phyloP scores from a whole-genome alignment of 768 basidiomycete species.

The Leccinum incarnatum region DNA sequence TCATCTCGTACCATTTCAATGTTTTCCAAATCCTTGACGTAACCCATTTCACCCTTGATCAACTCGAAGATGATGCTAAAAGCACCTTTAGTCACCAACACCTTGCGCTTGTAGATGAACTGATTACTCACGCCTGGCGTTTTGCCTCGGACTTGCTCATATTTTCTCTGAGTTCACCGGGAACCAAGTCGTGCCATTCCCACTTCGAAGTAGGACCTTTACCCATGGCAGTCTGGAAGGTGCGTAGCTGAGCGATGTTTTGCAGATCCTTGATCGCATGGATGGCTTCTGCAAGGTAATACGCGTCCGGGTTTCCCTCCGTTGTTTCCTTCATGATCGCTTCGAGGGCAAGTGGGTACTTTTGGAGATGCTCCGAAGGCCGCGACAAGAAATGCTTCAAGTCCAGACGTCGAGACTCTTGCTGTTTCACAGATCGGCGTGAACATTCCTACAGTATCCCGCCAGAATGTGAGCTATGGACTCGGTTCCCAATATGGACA shows the following conservation, averaged over 20 bases:
- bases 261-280: constrained; percentile 82
- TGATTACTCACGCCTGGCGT: constrained; percentile 70
- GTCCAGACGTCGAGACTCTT: constrained; percentile 57
- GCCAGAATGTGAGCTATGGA: constrained; percentile 2
- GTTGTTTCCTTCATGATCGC: constrained; percentile 84
- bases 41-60: constrained; percentile 94
- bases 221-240: constrained; percentile 90
- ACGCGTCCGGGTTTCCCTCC: constrained; percentile 75
- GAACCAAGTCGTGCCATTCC: constrained; percentile 89
- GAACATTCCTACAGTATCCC: constrained; percentile 19
- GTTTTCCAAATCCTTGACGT: constrained; percentile 88
- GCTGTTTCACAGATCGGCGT: constrained; percentile 49
- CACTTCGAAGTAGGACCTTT: constrained; percentile 75
- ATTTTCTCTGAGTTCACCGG: constrained; percentile 56
- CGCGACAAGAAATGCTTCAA: constrained; percentile 61
- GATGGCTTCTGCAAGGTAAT: constrained; percentile 81
- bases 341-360: constrained; percentile 77
- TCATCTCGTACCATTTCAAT: constrained; percentile 59
- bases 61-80: constrained; percentile 86
- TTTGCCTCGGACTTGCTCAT: constrained; percentile 76
- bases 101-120: not conserved
- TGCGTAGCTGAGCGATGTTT: constrained; percentile 74
- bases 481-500: not conserved
- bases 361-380: constrained; percentile 62
- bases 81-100: not conserved